These are phyloP conservation scores for Asterochloris sp. DNA, from an alignment of 139 green algal species.

Conservation along the genomic window DNA sequence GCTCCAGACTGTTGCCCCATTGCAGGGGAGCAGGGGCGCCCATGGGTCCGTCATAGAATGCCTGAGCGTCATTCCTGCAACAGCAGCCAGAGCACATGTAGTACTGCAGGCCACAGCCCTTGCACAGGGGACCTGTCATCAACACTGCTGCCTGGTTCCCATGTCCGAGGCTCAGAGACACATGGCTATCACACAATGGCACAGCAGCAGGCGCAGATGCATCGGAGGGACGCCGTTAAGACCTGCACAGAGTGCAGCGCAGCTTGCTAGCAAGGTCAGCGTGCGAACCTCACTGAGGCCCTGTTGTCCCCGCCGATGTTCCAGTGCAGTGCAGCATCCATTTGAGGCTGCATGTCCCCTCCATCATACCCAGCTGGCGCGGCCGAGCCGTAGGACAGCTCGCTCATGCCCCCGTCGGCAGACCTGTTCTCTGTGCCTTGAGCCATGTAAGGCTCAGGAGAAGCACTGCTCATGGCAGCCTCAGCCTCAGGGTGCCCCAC, in stretches of 20 bases:
- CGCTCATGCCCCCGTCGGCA: too few relatives aligned
- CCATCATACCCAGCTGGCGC: not conserved
- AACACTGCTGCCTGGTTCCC: not conserved
- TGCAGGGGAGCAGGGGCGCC: too few relatives aligned
- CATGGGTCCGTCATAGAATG: too few relatives aligned
- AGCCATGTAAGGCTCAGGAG: not conserved
- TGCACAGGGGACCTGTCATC: not conserved
- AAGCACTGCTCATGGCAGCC: not conserved
- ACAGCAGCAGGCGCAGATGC: constrained; percentile 1
- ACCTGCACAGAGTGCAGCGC: not conserved
- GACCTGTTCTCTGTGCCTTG: too few relatives aligned
- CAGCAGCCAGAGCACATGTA: too few relatives aligned
- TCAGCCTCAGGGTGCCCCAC: constrained; percentile 4
- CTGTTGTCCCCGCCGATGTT: constrained; percentile 5
- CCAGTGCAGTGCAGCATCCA: constrained; percentile 6
- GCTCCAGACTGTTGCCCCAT: too few relatives aligned
- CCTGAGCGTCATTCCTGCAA: too few relatives aligned
- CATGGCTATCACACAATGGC: not conserved
- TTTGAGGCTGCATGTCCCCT: not conserved
- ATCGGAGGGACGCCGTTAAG: not conserved
- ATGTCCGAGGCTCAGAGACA: not conserved
- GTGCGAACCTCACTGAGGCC: not conserved
- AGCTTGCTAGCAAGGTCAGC: not conserved
- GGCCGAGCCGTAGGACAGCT: not conserved
- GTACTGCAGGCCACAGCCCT: too few relatives aligned